These are phyloP conservation scores for Schrenkiella parvula DNA, from an alignment of 345 rosid species.

Conservation along the genomic window DNA sequence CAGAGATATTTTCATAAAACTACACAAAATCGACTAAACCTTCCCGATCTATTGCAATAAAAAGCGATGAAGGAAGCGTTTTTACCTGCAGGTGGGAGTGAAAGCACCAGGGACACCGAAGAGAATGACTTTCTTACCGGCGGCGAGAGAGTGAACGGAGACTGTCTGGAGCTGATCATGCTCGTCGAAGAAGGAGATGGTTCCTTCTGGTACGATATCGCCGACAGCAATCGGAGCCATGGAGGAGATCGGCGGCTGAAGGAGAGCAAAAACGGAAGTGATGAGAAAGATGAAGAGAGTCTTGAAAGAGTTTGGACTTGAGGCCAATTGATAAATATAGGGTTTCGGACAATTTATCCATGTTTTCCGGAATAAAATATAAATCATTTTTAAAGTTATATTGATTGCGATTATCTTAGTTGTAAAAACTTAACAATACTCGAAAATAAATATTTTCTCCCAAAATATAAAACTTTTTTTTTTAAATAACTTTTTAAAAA, in stretches of 20 bases:
- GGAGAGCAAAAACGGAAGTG: neutral
- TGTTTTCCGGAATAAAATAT: neutral
- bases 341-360: neutral
- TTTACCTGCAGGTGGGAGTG: constrained; percentile 97
- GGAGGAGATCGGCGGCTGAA: neutral
- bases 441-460: too few species aligned
- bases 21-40: neutral
- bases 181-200: constrained; percentile 79
- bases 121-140: constrained; percentile 78
- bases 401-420: too few species aligned
- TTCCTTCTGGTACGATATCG: constrained; percentile 74
- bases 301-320: neutral
- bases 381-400: too few species aligned
- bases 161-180: constrained; percentile 73
- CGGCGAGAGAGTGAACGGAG: constrained; percentile 74
- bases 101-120: constrained; percentile 99
- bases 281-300: neutral
- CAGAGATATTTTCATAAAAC: neutral
- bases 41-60: neutral
- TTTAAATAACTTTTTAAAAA: too few species aligned
- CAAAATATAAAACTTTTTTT: too few species aligned
- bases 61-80: neutral
- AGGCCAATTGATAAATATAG: neutral
- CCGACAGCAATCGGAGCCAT: constrained; percentile 93
- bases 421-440: too few species aligned